Base-by-base conservation (phyloP, 768 basidiomycete species). In the Agaricus sinodeliciosus region DNA sequence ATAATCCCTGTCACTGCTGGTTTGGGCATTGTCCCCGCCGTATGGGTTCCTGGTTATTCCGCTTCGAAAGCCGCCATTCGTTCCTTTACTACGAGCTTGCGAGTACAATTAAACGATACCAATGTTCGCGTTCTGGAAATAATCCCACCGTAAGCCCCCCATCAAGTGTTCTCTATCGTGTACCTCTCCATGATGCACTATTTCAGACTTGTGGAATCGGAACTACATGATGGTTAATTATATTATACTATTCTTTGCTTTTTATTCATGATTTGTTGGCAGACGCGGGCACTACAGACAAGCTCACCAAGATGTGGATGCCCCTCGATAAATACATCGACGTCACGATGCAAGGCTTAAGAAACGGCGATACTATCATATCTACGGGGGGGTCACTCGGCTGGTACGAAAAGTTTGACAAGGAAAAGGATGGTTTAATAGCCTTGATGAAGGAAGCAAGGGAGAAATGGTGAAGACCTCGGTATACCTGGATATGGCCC, bases 61-160 rank as follows among this genome's bases (percentile, higher is more conserved):
- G 79, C 79, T 0, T 72, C 75, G 1, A 81, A 81, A 59, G 77
- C 79, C 7, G 80, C 79, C 3, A 55, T 81, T 26, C 77, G 76
- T 57, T 76, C 74, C 43, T 71, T 78, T 53, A 65, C 67, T 31
- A 61, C 71, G 11, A 74, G 76, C 3, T 66, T 81, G n/a, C 65
- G 68, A 36, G 57, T 57, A 0, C 74, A 78, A 56, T 66, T 80
- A 7, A 58, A 68, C 31, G 69, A 66, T 16, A 77, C 73, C 22
- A 74, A 75, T 13, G 65, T 82, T n/a, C 66, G 75, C 36, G 74
- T 82, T 6, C 62, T 78, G 11, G 81, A 82, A 57, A 71, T 82
- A 28, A 63, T 77, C 7, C 80, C 80, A 6, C 80, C 81, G 75
- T 80, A 51, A 61, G 77, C 16, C 11, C 9, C 37, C 5, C 31